Base-by-base conservation (phyloP, 2,329 filamentous ascomycete genomes). In the Fusarium graminum region DNA sequence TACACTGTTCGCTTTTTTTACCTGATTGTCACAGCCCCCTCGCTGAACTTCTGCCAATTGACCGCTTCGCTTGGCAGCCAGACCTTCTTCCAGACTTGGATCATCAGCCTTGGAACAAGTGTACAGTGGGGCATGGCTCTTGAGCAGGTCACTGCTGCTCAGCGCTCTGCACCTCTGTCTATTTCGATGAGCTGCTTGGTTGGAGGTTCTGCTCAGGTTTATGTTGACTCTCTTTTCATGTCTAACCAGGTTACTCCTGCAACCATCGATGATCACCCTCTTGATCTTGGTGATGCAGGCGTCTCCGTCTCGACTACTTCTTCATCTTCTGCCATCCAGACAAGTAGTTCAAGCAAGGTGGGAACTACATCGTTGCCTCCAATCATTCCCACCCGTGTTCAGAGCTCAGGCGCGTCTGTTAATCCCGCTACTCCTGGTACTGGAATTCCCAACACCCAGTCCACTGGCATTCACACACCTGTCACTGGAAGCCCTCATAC, bases 1-100 rank as follows among this genome's bases (percentile, higher is more conserved):
- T 68, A 68, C n/a, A 68, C 65, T 3, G 30, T 68, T 19, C 65
- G 56, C 17, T 68, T 67, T 43, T 68, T 52, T 7, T 56, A 67
- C 16, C 3, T 54, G 3, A 13, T 67, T 0, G 16, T 61, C 2
- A 65, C 47, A 0, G 51, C 50, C 0, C 39, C 49, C 0, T 47
- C 54, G 1, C 11, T 49, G 8, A 55, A 59, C 10, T 22, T 55
- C 7, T 68, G 65, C 46, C 53, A 47, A 25, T 26, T 68, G 28
- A 40, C 51, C 7, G 59, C 65, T 25, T 58, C 44, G 7, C 65
- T 68, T 16, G 65, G 63, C 13, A 30, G 34, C 30, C 40, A 50
- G 46, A 34, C 19, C 0, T 61, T 58, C 22, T 46, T 41, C 40
- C 44, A 43, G 30, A 54, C 47, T 3, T 57, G 36, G 26, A 47